Evolutionary conservation across 2,329 filamentous ascomycete genomes (phyloP), one percentile per base, ranked within the genome.

Genomic region (Penicillium polonicum): DNA sequence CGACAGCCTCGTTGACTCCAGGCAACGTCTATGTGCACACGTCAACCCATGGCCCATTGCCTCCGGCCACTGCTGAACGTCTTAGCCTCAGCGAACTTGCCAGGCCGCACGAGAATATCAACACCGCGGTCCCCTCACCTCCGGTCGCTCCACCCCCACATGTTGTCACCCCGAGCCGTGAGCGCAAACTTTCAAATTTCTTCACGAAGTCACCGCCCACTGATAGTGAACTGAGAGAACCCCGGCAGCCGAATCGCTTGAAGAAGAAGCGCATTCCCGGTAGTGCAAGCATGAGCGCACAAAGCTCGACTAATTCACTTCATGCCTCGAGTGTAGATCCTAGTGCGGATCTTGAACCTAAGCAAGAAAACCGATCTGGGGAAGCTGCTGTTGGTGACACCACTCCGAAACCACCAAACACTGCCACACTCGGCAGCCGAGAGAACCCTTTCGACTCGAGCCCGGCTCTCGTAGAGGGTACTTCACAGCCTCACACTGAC

Each of bases 301-400:
- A 96, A 63, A 97, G 92, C 70, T 97, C 94, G 17, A 89, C 85
- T 7, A 85, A 89, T 17, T 97, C 92, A 8, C 79, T 96, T n/a
- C 76, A 77, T 33, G 81, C 70, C 73, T 9, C 71, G 68, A 15
- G 71, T 84, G 76, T 25, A 78, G 72, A 58, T 78, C 73, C 25
- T 80, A 33, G 60, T 25, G 54, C 68, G 39, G 59, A 68, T 31
- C 55, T 73, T 21, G 71, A 73, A 17, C 49, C 64, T 17, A 64
- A 61, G 5, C 62, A 67, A 33, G 73, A 74, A 17, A 56, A 45
- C 19, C 55, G 33, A 6, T 53, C 64, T 0, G 52, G 46, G 12
- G 65, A 67, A 39, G 33, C 51, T 41, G 55, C 53, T 13, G 63
- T 71, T 25, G 70, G 71, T 27, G 69, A 70, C 10, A 70, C 68